These are phyloP conservation scores for Alternaria viburni DNA, from an alignment of 2,329 filamentous ascomycete species.

Conservation along the genomic window DNA sequence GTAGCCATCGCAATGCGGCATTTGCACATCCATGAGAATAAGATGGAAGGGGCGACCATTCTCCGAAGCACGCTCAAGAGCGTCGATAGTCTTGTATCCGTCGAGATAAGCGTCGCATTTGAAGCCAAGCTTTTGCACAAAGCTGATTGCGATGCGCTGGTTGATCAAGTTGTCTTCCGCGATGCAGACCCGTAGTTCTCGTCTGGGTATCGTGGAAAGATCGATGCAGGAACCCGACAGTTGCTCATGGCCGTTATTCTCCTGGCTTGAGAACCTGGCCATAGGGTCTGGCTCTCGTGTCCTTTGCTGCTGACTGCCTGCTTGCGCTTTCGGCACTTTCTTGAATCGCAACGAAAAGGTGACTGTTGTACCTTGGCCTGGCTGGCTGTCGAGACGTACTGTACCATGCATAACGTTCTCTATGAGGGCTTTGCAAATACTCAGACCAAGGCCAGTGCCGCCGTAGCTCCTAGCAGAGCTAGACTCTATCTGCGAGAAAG, in stretches of 20 bases:
- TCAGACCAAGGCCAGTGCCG: constrained; percentile 86
- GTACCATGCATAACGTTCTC: constrained; percentile 89
- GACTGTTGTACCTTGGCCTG: constrained; percentile 71
- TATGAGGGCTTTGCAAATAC: constrained; percentile 93
- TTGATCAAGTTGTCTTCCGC: constrained; percentile 97
- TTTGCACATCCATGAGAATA: constrained; percentile 94
- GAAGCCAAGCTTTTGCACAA: constrained; percentile 85
- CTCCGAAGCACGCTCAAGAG: constrained; percentile 73
- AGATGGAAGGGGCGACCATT: constrained; percentile 84
- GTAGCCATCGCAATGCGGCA: constrained; percentile 92
- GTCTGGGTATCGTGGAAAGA: constrained; percentile 74
- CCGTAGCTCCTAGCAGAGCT: constrained; percentile 91
- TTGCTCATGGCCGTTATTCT: constrained; percentile 52
- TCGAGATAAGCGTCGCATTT: constrained; percentile 89
- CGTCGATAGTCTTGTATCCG: constrained; percentile 85
- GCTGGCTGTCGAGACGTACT: constrained; percentile 80
- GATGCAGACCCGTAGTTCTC: constrained; percentile 85
- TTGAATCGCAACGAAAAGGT: constrained; percentile 87
- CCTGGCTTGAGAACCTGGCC: constrained; percentile 61
- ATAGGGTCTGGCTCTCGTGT: constrained; percentile 59
- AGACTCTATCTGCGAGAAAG: constrained; percentile 90
- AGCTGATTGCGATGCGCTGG: constrained; percentile 90
- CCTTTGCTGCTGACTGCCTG: constrained; percentile 48
- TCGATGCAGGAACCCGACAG: constrained; percentile 44
- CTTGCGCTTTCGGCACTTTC: constrained; percentile 72